A percentile compares a stretch with the other conserved stretches of the same genome.
phyloP scores from a whole-genome alignment of 2,329 filamentous ascomycete genomes.

The Pseudocercospora pini-densiflorae region DNA sequence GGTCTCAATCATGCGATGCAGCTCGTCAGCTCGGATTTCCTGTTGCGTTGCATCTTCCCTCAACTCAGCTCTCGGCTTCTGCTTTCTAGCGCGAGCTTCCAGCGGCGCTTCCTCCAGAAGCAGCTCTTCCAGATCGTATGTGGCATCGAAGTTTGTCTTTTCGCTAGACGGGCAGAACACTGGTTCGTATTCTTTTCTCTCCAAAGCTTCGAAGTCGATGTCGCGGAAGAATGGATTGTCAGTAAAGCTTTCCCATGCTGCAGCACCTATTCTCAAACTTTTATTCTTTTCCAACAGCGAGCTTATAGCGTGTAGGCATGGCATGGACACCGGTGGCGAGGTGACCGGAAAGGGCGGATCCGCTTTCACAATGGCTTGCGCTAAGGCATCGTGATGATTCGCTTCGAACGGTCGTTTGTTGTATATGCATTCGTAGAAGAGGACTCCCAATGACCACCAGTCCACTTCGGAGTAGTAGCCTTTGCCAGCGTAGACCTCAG shows the following conservation, averaged over 20 bases:
- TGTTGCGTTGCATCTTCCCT: slow-evolving; percentile 94
- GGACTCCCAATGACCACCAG: slow-evolving; percentile 97
- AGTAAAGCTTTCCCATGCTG: slow-evolving; percentile 80
- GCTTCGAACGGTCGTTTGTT: slow-evolving; percentile 98
- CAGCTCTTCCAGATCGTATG: slow-evolving; percentile 94
- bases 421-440: slow-evolving; percentile 99
- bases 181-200: slow-evolving; percentile 85
- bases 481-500: slow-evolving; percentile 89
- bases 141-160: slow-evolving; percentile 99
- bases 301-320: slow-evolving; percentile 87
- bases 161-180: slow-evolving; percentile 93
- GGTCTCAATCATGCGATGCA: slow-evolving; percentile 91
- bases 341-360: slow-evolving; percentile 91
- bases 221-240: slow-evolving; percentile 86
- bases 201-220: slow-evolving; percentile 82
- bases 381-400: slow-evolving; percentile 78
- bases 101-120: slow-evolving; percentile 92
- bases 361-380: slow-evolving; percentile 78
- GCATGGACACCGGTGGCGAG: slow-evolving; percentile 83
- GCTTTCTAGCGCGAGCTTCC: slow-evolving; percentile 87
- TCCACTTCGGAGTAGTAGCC: slow-evolving; percentile 91
- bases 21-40: slow-evolving; percentile 91
- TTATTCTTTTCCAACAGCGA: slow-evolving; percentile 81
- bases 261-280: slow-evolving; percentile 79
- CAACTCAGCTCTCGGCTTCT: slow-evolving; percentile 89